phyloP scores from a whole-genome alignment of 2,329 filamentous ascomycete genomes.

The Fusarium sp. region DNA sequence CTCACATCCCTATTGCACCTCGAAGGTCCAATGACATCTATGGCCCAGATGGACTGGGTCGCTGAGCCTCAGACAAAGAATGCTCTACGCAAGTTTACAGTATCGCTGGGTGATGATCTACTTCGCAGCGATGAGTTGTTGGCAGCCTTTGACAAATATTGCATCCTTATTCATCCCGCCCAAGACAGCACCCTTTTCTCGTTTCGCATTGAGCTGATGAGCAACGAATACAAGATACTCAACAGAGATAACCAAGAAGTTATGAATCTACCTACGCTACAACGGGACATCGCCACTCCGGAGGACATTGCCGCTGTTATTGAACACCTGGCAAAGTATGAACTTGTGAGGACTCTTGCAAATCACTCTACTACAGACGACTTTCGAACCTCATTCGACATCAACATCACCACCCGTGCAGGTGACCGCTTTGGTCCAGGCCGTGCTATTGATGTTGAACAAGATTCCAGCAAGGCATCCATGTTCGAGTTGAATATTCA shows the following conservation, averaged over 20 bases:
- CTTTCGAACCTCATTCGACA: not conserved
- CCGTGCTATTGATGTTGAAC: not conserved
- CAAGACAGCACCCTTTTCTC: accelerated
- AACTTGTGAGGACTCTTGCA: not conserved
- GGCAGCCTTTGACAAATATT: not conserved
- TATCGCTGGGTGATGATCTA: not conserved
- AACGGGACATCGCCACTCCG: not conserved
- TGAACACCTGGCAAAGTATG: constrained; percentile 4
- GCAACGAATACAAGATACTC: not conserved
- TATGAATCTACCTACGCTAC: not conserved
- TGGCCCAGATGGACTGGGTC: not conserved
- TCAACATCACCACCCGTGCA: not conserved
- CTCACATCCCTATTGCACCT: not conserved
- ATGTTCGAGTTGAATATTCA: not conserved
- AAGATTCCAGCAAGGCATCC: not conserved
- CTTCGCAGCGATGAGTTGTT: accelerated
- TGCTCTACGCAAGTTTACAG: not conserved
- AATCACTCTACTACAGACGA: not conserved
- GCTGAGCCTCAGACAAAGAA: not conserved
- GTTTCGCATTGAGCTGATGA: not conserved
- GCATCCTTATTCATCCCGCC: not conserved
- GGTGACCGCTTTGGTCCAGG: not conserved
- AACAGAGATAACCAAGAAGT: not conserved
- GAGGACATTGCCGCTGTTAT: not conserved
- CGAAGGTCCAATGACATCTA: accelerated